Base-by-base conservation (phyloP, 805 yeast species). In the Tetrapisispora nanseiensis region DNA sequence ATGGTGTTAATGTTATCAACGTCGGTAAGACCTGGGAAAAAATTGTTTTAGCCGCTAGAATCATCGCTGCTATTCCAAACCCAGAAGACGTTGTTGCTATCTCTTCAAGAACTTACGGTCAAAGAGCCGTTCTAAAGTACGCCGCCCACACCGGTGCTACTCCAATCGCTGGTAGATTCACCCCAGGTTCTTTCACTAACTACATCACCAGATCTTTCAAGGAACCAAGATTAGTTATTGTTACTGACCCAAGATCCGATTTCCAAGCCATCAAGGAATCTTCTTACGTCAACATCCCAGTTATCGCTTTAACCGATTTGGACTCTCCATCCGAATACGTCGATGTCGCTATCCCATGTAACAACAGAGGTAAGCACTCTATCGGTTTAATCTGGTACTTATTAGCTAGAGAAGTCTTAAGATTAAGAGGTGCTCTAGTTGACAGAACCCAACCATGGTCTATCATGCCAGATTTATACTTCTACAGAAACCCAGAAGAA, bases 401-500 rank as follows among this genome's bases (percentile, higher is more conserved):
- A 74, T 72, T 92, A 64, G 92, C 98, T 67, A 86, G 98, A 77
- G 98, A 92, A 78, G 97, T 92, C 64, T 81, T 92, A 70, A 86
- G 98, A 79, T 82, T 92, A 74, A 85, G 96, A 78, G 98, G 98
- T 69, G 81, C 87, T 68, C 74, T 92, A 62, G 87, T 94, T 69
- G 83, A 85, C 85, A 87, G 98, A 81, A 69, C 84, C 60, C 86
- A 92, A 72, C 82, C 84, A 72, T 92, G 98, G 98, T 76, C 94
- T 61, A 92, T 92, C 70, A 92, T 92, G 98, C 97, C 97, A 72
- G 98, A 92, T 78, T 82, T 92, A 73, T 92, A 89, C 89, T 92
- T 92, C 89, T 92, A 90, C 97, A 92, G 98, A 82, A 96, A 92
- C 78, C 98, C 98, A 68, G 97, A 90, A 78, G 98, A 92, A 76